A percentile compares a stretch with the other conserved stretches of the same genome.
Conservation (phyloP, 257 asterid species). For the Solanum tacnaense region DNA sequence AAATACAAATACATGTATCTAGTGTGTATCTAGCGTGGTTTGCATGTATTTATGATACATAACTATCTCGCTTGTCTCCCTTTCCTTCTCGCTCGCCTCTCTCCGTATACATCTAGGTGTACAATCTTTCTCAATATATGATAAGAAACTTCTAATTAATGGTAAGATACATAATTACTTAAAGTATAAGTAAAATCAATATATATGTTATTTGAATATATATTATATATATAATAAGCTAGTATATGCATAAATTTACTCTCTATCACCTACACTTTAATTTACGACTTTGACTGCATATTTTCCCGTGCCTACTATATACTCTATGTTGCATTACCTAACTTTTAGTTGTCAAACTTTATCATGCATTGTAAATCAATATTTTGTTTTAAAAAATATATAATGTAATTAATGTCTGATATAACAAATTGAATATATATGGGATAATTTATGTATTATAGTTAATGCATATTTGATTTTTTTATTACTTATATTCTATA, state of each 20-base stretch:
- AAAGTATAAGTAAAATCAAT: no score
- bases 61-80: not conserved
- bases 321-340: not conserved
- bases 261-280: not conserved
- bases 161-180: no score
- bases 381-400: no score
- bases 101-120: not conserved
- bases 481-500: not conserved
- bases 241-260: no score
- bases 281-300: not conserved
- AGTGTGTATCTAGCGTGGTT: no score
- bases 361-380: not conserved
- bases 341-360: not conserved
- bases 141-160: no score
- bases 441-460: not conserved
- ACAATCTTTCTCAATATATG: no score
- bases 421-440: not conserved
- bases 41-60: not conserved
- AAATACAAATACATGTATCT: not conserved
- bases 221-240: no score
- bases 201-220: no score
- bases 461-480: not conserved
- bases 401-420: not conserved
- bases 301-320: not conserved
- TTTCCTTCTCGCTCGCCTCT: not conserved